These are phyloP conservation scores for Echria macrotheca DNA, from an alignment of 495 filamentous ascomycete genomes.

Conservation along the genomic window DNA sequence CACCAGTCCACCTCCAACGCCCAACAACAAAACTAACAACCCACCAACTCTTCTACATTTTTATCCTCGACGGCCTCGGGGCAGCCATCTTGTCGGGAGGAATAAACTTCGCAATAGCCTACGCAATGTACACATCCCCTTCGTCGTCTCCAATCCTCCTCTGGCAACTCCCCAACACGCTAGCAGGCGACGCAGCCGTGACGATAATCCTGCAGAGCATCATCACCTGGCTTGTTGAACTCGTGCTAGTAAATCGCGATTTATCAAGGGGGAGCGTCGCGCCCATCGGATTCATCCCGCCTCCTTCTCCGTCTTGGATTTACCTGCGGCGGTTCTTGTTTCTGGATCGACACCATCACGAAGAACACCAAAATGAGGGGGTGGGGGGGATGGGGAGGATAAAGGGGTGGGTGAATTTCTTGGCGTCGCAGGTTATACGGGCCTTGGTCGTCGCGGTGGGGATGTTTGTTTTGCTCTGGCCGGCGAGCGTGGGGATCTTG, in stretches of 20 bases:
- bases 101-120: slow-evolving; percentile 43
- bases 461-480: slow-evolving; percentile 23
- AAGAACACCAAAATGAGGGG: slow-evolving; percentile 18
- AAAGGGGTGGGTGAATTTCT: slow-evolving; percentile 20
- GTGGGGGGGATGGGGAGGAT: too few species aligned
- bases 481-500: slow-evolving; percentile 25
- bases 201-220: slow-evolving; percentile 30
- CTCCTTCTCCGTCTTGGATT: slow-evolving; percentile 21
- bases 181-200: slow-evolving; percentile 39
- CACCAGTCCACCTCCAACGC: slow-evolving; percentile 5
- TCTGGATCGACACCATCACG: slow-evolving; percentile 24
- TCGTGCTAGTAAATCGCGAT: slow-evolving; percentile 32
- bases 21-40: slow-evolving; percentile 31
- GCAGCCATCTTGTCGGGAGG: slow-evolving; percentile 35
- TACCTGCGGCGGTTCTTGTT: slow-evolving; percentile 37
- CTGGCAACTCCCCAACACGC: slow-evolving; percentile 37
- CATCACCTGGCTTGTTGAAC: slow-evolving; percentile 30
- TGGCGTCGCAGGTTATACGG: slow-evolving; percentile 18
- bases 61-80: slow-evolving; percentile 34
- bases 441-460: slow-evolving; percentile 26
- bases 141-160: slow-evolving; percentile 28
- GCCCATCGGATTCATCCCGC: slow-evolving; percentile 34
- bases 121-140: slow-evolving; percentile 36
- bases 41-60: slow-evolving; percentile 37
- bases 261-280: slow-evolving; percentile 31